Conservation (phyloP, 2,329 filamentous ascomycete species). For the Fusarium duplospermum region DNA sequence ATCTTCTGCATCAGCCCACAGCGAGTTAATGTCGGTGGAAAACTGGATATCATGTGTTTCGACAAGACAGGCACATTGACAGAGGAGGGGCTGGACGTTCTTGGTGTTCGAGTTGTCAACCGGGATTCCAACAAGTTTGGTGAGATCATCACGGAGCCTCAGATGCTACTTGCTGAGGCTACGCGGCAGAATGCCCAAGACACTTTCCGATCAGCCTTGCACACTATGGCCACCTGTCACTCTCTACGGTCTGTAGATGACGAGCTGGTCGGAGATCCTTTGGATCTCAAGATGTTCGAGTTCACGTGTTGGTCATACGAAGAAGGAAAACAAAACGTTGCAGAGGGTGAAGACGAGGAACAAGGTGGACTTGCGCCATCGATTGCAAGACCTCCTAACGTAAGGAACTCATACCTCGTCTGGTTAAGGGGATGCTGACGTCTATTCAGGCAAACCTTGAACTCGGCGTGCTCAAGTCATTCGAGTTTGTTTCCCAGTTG, state of each 20-base stretch:
- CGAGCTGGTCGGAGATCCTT: conserved; percentile 90
- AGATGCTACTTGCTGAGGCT: conserved; percentile 64
- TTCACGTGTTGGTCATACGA: conserved; percentile 95
- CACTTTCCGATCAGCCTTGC: conserved; percentile 73
- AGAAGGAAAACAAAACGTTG: conserved; percentile 79
- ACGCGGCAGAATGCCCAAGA: conserved; percentile 44
- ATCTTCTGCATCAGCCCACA: conserved; percentile 99
- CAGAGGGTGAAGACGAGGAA: conserved; percentile 77
- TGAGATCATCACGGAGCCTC: conserved; percentile 77
- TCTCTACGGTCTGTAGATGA: conserved; percentile 88
- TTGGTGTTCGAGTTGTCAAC: conserved; percentile 85
- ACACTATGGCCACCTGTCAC: conserved; percentile 98
- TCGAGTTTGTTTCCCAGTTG: conserved; percentile 95
- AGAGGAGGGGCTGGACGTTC: conserved; percentile 93
- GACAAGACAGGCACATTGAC: conserved; percentile 99
- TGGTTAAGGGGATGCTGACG: neutral
- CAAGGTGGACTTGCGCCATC: conserved; percentile 84
- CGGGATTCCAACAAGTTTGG: conserved; percentile 73
- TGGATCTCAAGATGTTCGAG: conserved; percentile 98
- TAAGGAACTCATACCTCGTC: conserved; percentile 59
- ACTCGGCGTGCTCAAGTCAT: conserved; percentile 88
- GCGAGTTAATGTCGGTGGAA: conserved; percentile 94
- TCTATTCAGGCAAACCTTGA: conserved; percentile 70
- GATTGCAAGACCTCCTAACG: conserved; percentile 81
- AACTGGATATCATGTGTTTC: conserved; percentile 95